Evolutionary conservation across 768 basidiomycete genomes (phyloP).

Genomic region (Paxillus involutus): DNA sequence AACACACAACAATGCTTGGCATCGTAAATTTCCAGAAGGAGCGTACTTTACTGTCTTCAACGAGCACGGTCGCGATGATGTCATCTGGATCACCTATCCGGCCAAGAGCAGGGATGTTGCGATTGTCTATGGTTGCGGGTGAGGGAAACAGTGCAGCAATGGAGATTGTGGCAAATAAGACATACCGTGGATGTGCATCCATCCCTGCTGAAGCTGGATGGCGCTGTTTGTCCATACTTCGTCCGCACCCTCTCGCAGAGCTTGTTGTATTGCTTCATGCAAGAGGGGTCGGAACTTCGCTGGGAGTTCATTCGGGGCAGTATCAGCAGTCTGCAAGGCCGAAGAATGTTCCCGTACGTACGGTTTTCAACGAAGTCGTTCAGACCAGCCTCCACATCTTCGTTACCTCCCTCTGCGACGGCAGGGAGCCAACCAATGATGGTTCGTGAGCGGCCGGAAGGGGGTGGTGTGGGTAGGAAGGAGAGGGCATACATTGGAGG

Average conservation of each 20-base stretch:
- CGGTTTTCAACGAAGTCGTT: constrained; percentile 75
- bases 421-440: constrained; percentile 76
- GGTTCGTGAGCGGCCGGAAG: constrained; percentile 44
- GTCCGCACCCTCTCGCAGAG: constrained; percentile 57
- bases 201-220: constrained; percentile 66
- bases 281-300: constrained; percentile 60
- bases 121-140: constrained; percentile 46
- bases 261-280: constrained; percentile 57
- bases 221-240: constrained; percentile 67
- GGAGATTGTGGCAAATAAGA: not conserved
- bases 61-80: constrained; percentile 74
- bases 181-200: constrained; percentile 81
- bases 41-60: constrained; percentile 64
- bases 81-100: constrained; percentile 84
- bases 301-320: constrained; percentile 23
- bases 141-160: not conserved
- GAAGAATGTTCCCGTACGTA: constrained; percentile 33
- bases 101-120: constrained; percentile 73
- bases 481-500: constrained; percentile 64
- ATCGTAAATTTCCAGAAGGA: not conserved
- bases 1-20: not conserved
- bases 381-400: constrained; percentile 49
- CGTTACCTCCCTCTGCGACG: constrained; percentile 22
- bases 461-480: constrained; percentile 51
- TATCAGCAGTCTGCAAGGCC: not conserved